phyloP scores from a whole-genome alignment of 2,329 filamentous ascomycete genomes.

The Tolypocladium ovalisporum region DNA sequence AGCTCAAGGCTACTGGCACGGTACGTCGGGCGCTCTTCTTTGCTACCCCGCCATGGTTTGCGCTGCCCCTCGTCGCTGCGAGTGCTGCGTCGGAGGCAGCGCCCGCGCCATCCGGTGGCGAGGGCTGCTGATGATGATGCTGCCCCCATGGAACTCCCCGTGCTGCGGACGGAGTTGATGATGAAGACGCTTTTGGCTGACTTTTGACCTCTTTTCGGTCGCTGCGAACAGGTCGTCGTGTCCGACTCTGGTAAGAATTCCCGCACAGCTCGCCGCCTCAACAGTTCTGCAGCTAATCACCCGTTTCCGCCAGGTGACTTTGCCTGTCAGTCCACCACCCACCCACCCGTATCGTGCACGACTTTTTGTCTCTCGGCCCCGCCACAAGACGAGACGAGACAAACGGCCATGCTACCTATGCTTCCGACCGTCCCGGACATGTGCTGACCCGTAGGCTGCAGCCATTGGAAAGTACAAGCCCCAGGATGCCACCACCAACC shows the following conservation, averaged over 20 bases:
- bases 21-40: constrained; percentile 44
- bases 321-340: constrained; percentile 49
- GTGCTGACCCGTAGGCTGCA: constrained; percentile 26
- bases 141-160: too few species aligned
- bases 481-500: constrained; percentile 99
- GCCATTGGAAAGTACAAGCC: constrained; percentile 99
- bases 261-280: constrained; percentile 14
- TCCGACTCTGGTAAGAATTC: constrained; percentile 83
- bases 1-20: constrained; percentile 94
- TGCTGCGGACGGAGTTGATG: background rate
- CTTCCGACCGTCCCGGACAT: too few species aligned
- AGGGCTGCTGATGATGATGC: background rate
- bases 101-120: background rate
- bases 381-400: background rate
- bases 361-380: background rate
- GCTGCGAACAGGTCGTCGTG: constrained; percentile 64
- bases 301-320: constrained; percentile 51
- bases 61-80: background rate
- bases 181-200: constrained; percentile 9
- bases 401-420: background rate
- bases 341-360: background rate
- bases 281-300: constrained; percentile 10
- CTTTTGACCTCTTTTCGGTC: constrained; percentile 7
- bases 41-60: constrained; percentile 12
- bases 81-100: background rate